Conservation (phyloP, 768 basidiomycete species). For the Russula compacta region DNA sequence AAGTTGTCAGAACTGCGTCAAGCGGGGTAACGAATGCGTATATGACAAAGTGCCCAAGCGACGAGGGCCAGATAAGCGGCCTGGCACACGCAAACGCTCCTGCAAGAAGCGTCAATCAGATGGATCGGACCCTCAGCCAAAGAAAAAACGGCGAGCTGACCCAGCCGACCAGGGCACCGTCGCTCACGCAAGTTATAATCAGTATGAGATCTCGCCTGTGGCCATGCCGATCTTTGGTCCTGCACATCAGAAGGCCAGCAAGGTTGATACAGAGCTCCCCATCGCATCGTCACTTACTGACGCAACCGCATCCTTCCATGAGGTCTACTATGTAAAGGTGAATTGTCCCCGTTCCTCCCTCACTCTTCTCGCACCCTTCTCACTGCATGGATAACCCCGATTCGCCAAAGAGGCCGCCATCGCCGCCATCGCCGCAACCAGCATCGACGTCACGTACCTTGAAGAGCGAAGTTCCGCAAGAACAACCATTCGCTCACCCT, state of each 20-base stretch:
- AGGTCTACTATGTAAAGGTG: constrained; percentile 15
- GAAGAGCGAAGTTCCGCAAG: constrained; percentile 17
- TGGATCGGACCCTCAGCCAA: constrained; percentile 33
- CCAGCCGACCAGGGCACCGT: constrained; percentile 7
- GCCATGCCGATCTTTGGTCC: constrained; percentile 6
- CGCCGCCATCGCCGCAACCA: constrained; percentile 1
- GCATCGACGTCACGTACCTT: constrained; percentile 14
- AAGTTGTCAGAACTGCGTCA: constrained; percentile 72
- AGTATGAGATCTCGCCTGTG: constrained; percentile 11
- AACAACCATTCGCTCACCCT: constrained; percentile 25
- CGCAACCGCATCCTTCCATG: constrained; percentile 1
- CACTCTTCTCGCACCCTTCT: neutral
- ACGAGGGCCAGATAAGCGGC: constrained; percentile 78
- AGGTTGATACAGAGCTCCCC: constrained; percentile 4
- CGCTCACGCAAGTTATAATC: constrained; percentile 1
- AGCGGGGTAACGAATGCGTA: constrained; percentile 67
- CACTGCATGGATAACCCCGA: neutral
- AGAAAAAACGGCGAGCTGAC: constrained; percentile 29
- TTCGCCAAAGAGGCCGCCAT: constrained; percentile 14
- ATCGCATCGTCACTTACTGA: neutral
- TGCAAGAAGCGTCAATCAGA: constrained; percentile 71
- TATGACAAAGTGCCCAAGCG: constrained; percentile 77
- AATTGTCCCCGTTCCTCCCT: neutral
- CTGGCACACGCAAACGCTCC: constrained; percentile 73
- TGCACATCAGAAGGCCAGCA: neutral